Evolutionary conservation across 257 asterid species (phyloP).

Genomic region (Voacanga thouarsii): DNA sequence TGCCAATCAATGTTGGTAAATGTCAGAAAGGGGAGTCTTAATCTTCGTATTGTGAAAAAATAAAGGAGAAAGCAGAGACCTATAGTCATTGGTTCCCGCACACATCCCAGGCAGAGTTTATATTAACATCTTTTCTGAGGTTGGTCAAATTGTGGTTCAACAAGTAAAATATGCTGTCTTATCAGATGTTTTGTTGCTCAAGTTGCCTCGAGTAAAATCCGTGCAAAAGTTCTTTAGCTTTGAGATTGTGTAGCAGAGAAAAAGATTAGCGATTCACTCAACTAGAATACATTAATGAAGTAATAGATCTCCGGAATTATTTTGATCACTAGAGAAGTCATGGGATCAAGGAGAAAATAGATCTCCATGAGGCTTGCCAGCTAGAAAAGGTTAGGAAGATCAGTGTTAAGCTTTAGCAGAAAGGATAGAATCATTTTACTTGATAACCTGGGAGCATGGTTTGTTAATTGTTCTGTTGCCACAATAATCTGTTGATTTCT

Average conservation of each 20-base stretch:
- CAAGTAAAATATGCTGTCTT: conserved; percentile 7
- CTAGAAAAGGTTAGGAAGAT: background rate
- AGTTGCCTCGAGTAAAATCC: background rate
- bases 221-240: conserved; percentile 4
- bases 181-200: background rate
- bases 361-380: background rate
- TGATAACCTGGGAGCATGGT: background rate
- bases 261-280: background rate
- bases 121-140: background rate
- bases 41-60: background rate
- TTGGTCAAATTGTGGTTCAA: conserved; percentile 8
- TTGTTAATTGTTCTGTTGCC: background rate
- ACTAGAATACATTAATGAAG: background rate
- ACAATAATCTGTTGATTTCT: background rate
- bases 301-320: background rate
- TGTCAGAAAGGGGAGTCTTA: conserved; percentile 7
- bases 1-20: background rate
- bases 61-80: background rate
- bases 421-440: background rate
- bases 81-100: background rate
- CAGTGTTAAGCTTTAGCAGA: background rate
- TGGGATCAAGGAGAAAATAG: too few relatives aligned
- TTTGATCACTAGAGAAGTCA: background rate
- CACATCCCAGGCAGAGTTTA: background rate
- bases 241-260: background rate